phyloP scores from a whole-genome alignment of 1,284 basidiomycete genomes.

The Boletus semigastroideus region DNA sequence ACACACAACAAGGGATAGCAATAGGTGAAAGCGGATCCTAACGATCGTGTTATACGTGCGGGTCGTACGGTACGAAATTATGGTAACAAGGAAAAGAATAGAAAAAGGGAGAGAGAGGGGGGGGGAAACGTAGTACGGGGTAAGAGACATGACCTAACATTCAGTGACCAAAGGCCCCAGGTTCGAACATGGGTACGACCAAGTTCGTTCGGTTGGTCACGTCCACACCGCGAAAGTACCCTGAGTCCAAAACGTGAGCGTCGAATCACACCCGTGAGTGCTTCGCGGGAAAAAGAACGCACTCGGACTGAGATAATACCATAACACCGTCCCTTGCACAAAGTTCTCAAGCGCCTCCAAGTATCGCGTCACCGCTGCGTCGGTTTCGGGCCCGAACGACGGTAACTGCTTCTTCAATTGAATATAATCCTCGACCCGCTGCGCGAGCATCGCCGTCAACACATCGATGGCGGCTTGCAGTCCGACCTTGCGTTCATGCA shows the following conservation, averaged over 20 bases:
- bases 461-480: constrained; percentile 45
- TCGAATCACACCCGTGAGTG: constrained; percentile 5
- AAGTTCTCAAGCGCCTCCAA: constrained; percentile 45
- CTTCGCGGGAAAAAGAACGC: constrained; percentile 5
- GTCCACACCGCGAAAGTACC: constrained; percentile 35
- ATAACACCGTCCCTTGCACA: constrained; percentile 48
- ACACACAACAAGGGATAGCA: constrained; percentile 14
- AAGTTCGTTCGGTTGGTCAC: constrained; percentile 30
- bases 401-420: constrained; percentile 39
- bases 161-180: constrained; percentile 18
- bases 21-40: constrained; percentile 5
- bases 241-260: constrained; percentile 17
- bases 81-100: constrained; percentile 10
- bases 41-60: constrained; percentile 13
- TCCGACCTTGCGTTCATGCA: constrained; percentile 43
- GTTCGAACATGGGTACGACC: constrained; percentile 31
- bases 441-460: constrained; percentile 42
- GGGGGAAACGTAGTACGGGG: not conserved
- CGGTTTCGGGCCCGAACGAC: constrained; percentile 43
- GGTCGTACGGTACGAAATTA: constrained; percentile 25
- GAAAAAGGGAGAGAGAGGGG: not conserved
- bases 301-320: constrained; percentile 47
- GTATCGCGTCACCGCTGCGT: constrained; percentile 40
- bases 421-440: constrained; percentile 43
- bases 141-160: constrained; percentile 2